Conservation (phyloP, 768 basidiomycete species). For the Chalciporus chontae region DNA sequence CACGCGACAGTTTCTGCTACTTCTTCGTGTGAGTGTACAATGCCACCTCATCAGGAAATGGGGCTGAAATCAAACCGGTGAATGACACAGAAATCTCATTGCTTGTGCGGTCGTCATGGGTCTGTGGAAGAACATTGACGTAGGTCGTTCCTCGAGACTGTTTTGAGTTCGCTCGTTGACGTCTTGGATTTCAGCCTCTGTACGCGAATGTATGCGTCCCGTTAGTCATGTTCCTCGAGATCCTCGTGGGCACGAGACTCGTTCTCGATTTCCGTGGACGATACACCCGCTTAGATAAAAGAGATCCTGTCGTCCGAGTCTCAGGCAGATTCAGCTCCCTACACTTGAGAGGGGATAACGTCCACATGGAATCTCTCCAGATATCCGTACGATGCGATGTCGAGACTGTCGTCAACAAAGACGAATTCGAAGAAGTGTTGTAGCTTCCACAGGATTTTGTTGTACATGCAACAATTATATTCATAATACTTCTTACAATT, state of each 20-base stretch:
- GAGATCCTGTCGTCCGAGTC: conserved; percentile 1
- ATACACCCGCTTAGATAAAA: conserved; percentile 12
- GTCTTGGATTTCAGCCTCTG: conserved; percentile 10
- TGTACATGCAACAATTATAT: too few species aligned
- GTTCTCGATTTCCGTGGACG: conserved; percentile 32
- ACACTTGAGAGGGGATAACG: conserved; percentile 6
- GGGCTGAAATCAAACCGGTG: too few species aligned
- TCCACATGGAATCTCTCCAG: conserved; percentile 1
- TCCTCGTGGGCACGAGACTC: conserved; percentile 28
- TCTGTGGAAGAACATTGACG: conserved; percentile 24
- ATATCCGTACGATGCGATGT: conserved; percentile 13
- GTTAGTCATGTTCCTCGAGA: conserved; percentile 30
- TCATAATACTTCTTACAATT: not conserved
- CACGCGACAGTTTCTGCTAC: conserved; percentile 30
- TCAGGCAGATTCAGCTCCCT: conserved; percentile 14
- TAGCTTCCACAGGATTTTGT: not conserved
- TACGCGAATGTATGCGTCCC: conserved; percentile 31
- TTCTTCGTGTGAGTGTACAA: conserved; percentile 27
- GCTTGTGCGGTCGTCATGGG: conserved; percentile 25
- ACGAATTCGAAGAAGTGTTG: not conserved
- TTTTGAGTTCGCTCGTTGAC: not conserved
- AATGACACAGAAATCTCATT: conserved; percentile 19
- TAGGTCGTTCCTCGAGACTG: conserved; percentile 7
- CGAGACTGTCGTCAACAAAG: conserved; percentile 16
- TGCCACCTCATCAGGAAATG: too few species aligned